Evolutionary conservation across 2,329 filamentous ascomycete genomes (phyloP).

Genomic region (Colletotrichum caudatum): DNA sequence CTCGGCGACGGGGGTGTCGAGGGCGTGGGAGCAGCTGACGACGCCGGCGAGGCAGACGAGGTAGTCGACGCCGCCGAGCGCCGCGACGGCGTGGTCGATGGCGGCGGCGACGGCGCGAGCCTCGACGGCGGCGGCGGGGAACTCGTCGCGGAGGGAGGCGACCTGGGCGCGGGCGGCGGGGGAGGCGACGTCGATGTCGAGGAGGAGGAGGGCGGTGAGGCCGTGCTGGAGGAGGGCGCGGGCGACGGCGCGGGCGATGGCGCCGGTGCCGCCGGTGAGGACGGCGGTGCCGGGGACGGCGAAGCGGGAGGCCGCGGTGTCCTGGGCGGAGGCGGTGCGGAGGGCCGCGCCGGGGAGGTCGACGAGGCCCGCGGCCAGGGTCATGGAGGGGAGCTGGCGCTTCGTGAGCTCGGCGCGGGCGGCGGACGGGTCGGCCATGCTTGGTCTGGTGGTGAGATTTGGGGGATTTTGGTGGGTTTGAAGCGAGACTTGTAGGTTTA

Average conservation of each 20-base stretch:
- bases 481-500: neutral
- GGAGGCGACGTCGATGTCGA: conserved; percentile 66
- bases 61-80: conserved; percentile 70
- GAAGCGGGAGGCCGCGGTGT: conserved; percentile 46
- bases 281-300: conserved; percentile 49
- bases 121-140: conserved; percentile 65
- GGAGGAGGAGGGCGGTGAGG: conserved; percentile 67
- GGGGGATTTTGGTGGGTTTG: neutral
- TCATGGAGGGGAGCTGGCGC: conserved; percentile 47
- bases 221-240: conserved; percentile 80
- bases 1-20: conserved; percentile 68
- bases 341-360: conserved; percentile 32
- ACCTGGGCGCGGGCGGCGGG: conserved; percentile 52
- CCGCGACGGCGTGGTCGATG: conserved; percentile 70
- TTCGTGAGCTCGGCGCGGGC: conserved; percentile 43
- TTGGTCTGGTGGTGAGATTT: neutral
- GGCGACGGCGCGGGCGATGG: conserved; percentile 71
- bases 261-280: conserved; percentile 77
- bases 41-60: conserved; percentile 75
- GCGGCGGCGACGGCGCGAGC: conserved; percentile 65
- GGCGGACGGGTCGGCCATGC: conserved; percentile 28
- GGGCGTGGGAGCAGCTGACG: conserved; percentile 70
- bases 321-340: conserved; percentile 27
- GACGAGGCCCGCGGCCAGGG: conserved; percentile 39
- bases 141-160: conserved; percentile 61